Conservation (phyloP, 805 yeast species). For the Suhomyces canberraensis region DNA sequence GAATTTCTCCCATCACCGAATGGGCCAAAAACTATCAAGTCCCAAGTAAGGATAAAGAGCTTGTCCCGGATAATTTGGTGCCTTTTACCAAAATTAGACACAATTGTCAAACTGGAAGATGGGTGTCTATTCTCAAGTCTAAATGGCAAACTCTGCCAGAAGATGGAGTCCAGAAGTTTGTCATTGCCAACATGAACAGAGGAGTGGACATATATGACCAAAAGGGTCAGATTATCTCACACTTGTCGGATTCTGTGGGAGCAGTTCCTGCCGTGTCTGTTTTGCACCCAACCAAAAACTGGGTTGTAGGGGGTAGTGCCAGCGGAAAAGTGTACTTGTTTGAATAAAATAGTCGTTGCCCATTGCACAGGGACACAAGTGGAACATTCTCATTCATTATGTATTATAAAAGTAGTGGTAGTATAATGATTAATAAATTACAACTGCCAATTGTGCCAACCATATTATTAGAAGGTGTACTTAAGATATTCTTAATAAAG, state of each 20-base stretch:
- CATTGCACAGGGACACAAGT: not conserved
- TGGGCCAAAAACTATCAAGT: slow-evolving; percentile 20
- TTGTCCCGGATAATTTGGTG: slow-evolving; percentile 39
- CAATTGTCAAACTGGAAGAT: slow-evolving; percentile 94
- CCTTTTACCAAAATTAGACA: slow-evolving; percentile 71
- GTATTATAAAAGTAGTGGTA: too few relatives aligned
- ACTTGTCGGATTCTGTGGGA: slow-evolving; percentile 63
- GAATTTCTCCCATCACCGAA: slow-evolving; percentile 19
- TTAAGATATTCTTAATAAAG: too few relatives aligned
- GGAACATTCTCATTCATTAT: too few relatives aligned
- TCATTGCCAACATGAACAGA: slow-evolving; percentile 90
- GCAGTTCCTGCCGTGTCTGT: slow-evolving; percentile 91
- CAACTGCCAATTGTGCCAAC: too few relatives aligned
- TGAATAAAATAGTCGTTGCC: slow-evolving; percentile 14
- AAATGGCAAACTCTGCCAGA: slow-evolving; percentile 75
- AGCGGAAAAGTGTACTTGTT: slow-evolving; percentile 82
- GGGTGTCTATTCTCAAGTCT: slow-evolving; percentile 91
- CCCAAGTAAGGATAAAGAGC: slow-evolving; percentile 13
- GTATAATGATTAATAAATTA: too few relatives aligned
- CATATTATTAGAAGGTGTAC: too few relatives aligned
- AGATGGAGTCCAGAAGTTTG: slow-evolving; percentile 77
- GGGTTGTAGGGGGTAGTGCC: slow-evolving; percentile 93
- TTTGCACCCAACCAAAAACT: slow-evolving; percentile 82
- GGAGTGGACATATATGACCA: slow-evolving; percentile 79
- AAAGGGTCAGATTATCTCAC: slow-evolving; percentile 75